Evolutionary conservation across 2,329 filamentous ascomycete genomes (phyloP).

Genomic region (Lachnellula subtilissima): DNA sequence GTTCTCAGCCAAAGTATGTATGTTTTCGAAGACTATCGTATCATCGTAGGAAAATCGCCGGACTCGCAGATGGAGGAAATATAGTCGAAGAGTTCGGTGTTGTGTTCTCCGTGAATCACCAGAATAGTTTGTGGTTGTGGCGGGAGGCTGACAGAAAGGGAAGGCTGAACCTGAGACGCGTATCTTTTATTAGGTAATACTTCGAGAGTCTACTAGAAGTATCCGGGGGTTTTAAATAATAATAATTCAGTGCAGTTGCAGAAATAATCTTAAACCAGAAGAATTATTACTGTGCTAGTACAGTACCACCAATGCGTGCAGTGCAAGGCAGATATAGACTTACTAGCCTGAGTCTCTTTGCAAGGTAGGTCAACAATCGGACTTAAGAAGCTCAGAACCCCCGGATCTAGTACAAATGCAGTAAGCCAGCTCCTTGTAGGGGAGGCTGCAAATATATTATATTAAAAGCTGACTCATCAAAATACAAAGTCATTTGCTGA

Average conservation of each 20-base stretch:
- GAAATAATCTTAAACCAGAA: background rate
- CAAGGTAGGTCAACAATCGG: too few relatives aligned
- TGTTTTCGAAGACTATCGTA: background rate
- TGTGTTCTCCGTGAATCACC: background rate
- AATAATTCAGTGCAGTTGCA: background rate
- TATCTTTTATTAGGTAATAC: background rate
- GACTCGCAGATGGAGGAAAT: background rate
- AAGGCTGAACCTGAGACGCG: constrained; percentile 6
- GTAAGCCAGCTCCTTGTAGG: too few relatives aligned
- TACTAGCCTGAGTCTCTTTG: too few relatives aligned
- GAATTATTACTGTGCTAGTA: background rate
- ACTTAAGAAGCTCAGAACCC: too few relatives aligned
- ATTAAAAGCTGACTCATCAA: too few relatives aligned
- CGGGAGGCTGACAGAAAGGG: constrained; percentile 16
- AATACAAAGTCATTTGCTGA: too few relatives aligned
- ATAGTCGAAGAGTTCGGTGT: background rate
- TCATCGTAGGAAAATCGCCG: background rate
- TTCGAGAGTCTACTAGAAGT: background rate
- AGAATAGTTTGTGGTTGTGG: background rate
- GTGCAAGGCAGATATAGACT: too few relatives aligned
- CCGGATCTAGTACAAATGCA: too few relatives aligned
- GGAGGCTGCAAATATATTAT: too few relatives aligned
- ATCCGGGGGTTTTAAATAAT: background rate
- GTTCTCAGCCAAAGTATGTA: background rate
- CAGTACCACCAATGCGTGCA: too few relatives aligned